phyloP scores from a whole-genome alignment of 2,329 filamentous ascomycete genomes.

The Talaromyces funiculosus region DNA sequence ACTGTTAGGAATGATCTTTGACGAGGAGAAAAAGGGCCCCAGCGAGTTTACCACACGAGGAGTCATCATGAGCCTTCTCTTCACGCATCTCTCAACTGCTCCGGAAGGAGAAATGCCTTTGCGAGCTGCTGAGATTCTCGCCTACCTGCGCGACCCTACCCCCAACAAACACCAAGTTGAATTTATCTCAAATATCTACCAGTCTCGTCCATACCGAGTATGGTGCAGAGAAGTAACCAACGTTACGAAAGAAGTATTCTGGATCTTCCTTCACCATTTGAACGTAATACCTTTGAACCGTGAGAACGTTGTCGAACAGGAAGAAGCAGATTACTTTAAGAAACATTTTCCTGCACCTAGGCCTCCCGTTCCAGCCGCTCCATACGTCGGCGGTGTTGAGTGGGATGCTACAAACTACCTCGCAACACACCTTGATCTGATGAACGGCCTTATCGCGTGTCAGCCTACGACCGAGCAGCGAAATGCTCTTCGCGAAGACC shows the following conservation, averaged over 20 bases:
- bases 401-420: constrained; percentile 99
- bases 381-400: constrained; percentile 94
- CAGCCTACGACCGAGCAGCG: constrained; percentile 64
- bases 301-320: constrained; percentile 25
- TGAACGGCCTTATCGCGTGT: constrained; percentile 85
- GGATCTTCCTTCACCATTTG: constrained; percentile 94
- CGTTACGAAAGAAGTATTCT: constrained; percentile 97
- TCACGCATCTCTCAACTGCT: constrained; percentile 75
- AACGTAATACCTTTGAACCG: constrained; percentile 65
- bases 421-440: constrained; percentile 81
- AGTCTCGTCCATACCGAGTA: constrained; percentile 78
- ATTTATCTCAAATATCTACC: constrained; percentile 86
- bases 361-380: constrained; percentile 85
- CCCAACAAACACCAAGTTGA: constrained; percentile 70
- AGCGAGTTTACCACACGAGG: constrained; percentile 92
- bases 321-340: constrained; percentile 31
- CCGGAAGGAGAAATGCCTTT: constrained; percentile 56
- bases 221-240: constrained; percentile 91
- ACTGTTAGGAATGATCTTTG: constrained; percentile 82
- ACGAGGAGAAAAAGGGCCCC: constrained; percentile 96
- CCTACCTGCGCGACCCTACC: constrained; percentile 73
- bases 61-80: constrained; percentile 82
- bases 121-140: constrained; percentile 67
- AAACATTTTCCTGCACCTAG: constrained; percentile 78
- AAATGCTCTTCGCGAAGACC: constrained; percentile 69